Evolutionary conservation across 208 protist genomes (phyloP), one percentile per base, ranked within the genome.

Genomic region (Acanthamoeba culbertsoni): DNA sequence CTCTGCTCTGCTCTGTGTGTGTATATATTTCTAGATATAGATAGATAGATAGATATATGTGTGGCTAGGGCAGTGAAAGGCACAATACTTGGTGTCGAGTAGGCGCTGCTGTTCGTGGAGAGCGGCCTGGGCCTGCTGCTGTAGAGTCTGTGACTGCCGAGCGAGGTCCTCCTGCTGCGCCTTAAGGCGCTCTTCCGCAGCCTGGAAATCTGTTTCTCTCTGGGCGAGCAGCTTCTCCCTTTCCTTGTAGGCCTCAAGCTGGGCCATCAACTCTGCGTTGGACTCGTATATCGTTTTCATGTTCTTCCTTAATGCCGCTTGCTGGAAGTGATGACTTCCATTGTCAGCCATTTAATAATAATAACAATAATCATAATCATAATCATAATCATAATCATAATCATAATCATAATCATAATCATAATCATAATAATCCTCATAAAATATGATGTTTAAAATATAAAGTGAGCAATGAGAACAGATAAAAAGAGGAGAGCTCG

Each of bases 261-360:
- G 65, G 0, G 65, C 31, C 6, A 37, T 37, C 65, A 77, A n/a
- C 2, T 77, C 65, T 20, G 65, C 65, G 20, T 77, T 77, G 65
- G 65, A 77, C 40, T 77, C 65, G 40, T 77, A 77, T 28, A 77
- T 77, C 16, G 65, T 77, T 20, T 77, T 77, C 65, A 77, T 77
- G 65, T 77, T 77, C 65, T 77, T 77, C 35, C 65, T 77, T 28
- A 77, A 37, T 20, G 65, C 65, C 23, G 65, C 65, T 77, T 77
- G 65, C 65, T 77, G 65, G 28, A 65, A 23, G 28, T 62, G 2
- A 62, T 20, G 16, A 62, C 53, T 31, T 26, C 8, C 57, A 65
- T 31, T 7, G 18, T 18, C 7, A 23, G 12, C 48, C 7, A 7
- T 7, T 23, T 18, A 55, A 23, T 18, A 7, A 55, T 18, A 18